phyloP scores from a whole-genome alignment of 768 basidiomycete species.

The Lactifluus piperatus region DNA sequence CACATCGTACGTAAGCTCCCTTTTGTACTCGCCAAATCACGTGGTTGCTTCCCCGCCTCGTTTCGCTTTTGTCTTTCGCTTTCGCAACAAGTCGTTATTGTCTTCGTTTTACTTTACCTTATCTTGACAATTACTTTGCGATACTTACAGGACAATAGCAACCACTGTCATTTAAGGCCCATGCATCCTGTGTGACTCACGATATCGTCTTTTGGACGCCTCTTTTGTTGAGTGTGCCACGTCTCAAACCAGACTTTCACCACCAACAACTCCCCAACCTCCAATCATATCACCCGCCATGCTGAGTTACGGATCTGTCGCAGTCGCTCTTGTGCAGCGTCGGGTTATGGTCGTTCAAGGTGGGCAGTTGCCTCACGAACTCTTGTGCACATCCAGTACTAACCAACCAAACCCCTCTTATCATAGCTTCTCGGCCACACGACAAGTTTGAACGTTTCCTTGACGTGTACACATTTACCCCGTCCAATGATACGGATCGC shows the following conservation, averaged over 20 bases:
- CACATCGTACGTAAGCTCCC: neutral
- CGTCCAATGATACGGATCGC: constrained; percentile 46
- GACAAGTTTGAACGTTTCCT: constrained; percentile 46
- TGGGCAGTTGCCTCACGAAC: constrained; percentile 22
- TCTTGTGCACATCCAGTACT: neutral
- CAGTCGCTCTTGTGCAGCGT: constrained; percentile 59
- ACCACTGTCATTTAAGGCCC: neutral
- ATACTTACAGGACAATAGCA: constrained; percentile 16
- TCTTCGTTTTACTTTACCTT: neutral
- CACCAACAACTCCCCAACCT: neutral
- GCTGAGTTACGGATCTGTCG: constrained; percentile 42
- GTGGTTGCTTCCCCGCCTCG: neutral
- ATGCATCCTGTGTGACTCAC: neutral
- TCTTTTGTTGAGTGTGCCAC: neutral
- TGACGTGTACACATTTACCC: constrained; percentile 56
- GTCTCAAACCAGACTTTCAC: neutral
- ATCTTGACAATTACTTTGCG: neutral
- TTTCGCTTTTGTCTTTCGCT: neutral
- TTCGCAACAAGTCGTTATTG: neutral
- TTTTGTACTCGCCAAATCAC: neutral
- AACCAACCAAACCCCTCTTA: neutral
- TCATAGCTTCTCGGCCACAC: constrained; percentile 49
- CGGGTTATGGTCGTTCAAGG: constrained; percentile 65
- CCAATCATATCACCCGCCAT: neutral
- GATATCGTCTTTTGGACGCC: neutral